These are phyloP conservation scores for Cordyceps cicadae DNA, from an alignment of 2,329 filamentous ascomycete species.

Conservation along the genomic window DNA sequence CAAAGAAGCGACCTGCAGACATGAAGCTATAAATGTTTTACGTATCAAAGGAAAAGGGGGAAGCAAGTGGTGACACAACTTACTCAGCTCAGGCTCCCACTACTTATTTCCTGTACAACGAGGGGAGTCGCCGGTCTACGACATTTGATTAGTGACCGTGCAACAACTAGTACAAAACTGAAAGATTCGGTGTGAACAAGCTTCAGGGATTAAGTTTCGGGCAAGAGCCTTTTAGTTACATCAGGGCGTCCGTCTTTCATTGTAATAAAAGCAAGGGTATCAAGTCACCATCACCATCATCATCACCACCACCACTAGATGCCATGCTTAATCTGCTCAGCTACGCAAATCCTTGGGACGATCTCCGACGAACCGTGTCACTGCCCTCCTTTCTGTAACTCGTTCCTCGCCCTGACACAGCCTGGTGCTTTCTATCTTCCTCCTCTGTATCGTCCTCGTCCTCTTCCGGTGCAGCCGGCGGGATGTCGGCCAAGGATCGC, in stretches of 20 bases:
- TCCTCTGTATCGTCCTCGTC: constrained; percentile 31
- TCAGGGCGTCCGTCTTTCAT: background rate
- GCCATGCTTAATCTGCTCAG: background rate
- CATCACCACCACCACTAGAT: background rate
- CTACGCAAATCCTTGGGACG: background rate
- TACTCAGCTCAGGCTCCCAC: no score
- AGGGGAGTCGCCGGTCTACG: no score
- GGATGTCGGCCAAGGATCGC: constrained; percentile 25
- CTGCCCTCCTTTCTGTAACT: constrained; percentile 7
- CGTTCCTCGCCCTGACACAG: background rate
- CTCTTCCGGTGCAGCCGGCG: constrained; percentile 31
- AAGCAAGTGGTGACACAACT: no score
- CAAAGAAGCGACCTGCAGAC: background rate
- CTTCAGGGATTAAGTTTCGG: background rate
- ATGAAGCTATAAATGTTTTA: no score
- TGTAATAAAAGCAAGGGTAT: constrained; percentile 1
- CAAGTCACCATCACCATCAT: background rate
- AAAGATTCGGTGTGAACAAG: background rate
- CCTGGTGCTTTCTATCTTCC: background rate
- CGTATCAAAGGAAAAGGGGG: no score
- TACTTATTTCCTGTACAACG: no score
- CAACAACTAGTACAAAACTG: background rate
- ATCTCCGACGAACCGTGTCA: constrained; percentile 1
- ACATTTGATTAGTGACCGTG: no score
- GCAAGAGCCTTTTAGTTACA: no score